Evolutionary conservation across 371 early-diverging fungal species (phyloP), one percentile per base, ranked within the genome.

Genomic region (Mortierella sp.): DNA sequence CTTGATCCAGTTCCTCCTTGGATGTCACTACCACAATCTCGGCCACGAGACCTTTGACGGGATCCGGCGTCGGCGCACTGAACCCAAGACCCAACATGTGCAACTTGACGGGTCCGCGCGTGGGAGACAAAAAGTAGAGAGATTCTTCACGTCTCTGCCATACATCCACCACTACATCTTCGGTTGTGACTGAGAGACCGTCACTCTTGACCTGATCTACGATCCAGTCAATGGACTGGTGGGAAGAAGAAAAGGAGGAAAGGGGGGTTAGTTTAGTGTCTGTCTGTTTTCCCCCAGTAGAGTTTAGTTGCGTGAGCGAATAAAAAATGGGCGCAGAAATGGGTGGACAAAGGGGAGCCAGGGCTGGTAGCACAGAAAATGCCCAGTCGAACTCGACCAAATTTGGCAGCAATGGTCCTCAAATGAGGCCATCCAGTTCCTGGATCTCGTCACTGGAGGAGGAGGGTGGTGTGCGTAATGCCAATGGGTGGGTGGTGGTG

Each of bases 61-160:
- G 79, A 41, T 60, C 57, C 1, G 67, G 63, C 1, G 88, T 87
- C 5, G 67, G 63, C 14, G 54, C 77, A n/a, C 87, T 83, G 63
- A 70, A 70, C 40, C 87, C 87, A n/a, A 88, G 78, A 0, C 85
- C 88, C 12, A 83, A 67, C 69, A 88, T 50, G 41, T 80, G 63
- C 45, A 88, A 37, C 53, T 77, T 62, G 43, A 83, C 78, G 2
- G 54, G 55, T 28, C 85, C 83, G 21, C 85, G 83, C 14, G 87
- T 85, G 1, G 81, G 82, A 16, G 74, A 74, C 22, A 78, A 57
- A n/a, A 86, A 70, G 21, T 57, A 68, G 44, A 85, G 80, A 3
- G 82, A 83, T 61, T 86, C 88, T 45, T 71, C 57, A 54, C 79
- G 76, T 22, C 86, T 79, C 39, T 50, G 40, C 87, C 87, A 88